These are phyloP conservation scores for Pseudogymnoascus sp. DNA, from an alignment of 2,329 filamentous ascomycete genomes.

Conservation along the genomic window DNA sequence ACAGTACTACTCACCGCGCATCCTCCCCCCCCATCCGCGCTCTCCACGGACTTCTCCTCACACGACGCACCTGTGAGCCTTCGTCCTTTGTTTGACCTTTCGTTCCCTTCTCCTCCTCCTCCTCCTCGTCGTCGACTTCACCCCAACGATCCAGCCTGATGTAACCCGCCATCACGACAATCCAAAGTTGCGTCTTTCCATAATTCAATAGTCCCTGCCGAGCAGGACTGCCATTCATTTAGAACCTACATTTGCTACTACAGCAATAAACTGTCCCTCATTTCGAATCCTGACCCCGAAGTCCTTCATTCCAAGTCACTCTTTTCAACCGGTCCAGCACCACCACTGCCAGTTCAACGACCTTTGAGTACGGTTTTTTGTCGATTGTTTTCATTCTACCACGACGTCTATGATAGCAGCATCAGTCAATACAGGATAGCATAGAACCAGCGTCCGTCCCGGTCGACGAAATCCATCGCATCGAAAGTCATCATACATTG, in stretches of 20 bases:
- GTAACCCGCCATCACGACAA: neutral
- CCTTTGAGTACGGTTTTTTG: neutral
- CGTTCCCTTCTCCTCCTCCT: neutral
- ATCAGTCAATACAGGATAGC: neutral
- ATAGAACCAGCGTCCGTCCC: neutral
- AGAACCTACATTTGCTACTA: neutral
- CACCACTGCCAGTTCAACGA: neutral
- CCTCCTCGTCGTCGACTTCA: neutral
- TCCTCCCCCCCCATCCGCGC: neutral
- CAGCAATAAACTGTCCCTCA: neutral
- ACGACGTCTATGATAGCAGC: conserved; percentile 1
- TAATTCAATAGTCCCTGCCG: neutral
- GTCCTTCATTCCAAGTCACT: neutral
- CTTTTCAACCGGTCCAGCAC: neutral
- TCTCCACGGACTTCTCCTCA: neutral
- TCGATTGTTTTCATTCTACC: neutral
- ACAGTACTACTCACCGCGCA: neutral
- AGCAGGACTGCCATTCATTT: conserved; percentile 2
- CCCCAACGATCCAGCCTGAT: neutral
- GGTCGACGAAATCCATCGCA: neutral
- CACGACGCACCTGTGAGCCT: neutral
- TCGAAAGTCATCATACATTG: neutral
- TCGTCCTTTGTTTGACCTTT: neutral
- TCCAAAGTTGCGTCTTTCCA: neutral
- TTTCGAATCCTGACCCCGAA: neutral